Percentiles rank a stretch among this genome's conserved stretches.
Conservation (phyloP, 306 rosid genomes). For the apple (Malus domestica) region ASM211411v1 NC_041793.1:36044501-36045000, state of each 20-base stretch:
- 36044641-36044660: too few species aligned
- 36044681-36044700: too few species aligned
- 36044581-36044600: too few species aligned
- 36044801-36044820: not conserved
- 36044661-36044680: too few species aligned
- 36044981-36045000: not conserved
- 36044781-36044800: not conserved
- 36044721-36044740: not conserved
- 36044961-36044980: not conserved
- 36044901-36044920: not conserved
- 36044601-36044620: too few species aligned
- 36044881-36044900: not conserved
- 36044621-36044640: too few species aligned
- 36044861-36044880: not conserved
- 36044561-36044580: too few species aligned
- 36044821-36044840: not conserved
- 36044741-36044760: not conserved
- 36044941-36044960: not conserved
- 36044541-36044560: too few species aligned
- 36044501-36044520: too few species aligned
- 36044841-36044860: not conserved
- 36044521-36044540: too few species aligned
- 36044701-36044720: not conserved
- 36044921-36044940: not conserved
- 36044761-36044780: not conserved